Percentiles rank a stretch among this genome's conserved stretches.
Evolutionary conservation across 2,329 filamentous ascomycete genomes (phyloP).

Genomic region (Venturia oleaginea): DNA sequence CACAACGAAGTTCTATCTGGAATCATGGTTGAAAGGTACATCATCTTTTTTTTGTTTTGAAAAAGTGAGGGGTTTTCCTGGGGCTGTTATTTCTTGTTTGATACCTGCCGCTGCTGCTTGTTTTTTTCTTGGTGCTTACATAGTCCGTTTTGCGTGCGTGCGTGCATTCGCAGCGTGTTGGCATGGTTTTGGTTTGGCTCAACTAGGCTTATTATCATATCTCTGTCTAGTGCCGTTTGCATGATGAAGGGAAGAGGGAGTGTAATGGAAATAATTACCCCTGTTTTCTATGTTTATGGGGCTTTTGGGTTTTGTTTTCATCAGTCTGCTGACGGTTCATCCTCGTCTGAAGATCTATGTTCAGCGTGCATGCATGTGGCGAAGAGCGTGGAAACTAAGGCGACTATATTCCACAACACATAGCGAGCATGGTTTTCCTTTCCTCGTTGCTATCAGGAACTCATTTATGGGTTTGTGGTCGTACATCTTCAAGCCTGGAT

Average conservation of each 20-base stretch:
- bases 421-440: no score
- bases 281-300: background rate
- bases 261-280: background rate
- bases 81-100: background rate
- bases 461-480: no score
- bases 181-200: background rate
- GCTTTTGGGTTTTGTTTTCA: no score
- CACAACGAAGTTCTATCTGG: background rate
- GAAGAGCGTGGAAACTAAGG: no score
- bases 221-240: background rate
- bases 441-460: no score
- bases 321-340: no score
- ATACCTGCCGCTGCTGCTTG: background rate
- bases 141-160: background rate
- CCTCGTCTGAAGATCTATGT: no score
- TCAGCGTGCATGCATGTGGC: no score
- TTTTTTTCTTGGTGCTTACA: background rate
- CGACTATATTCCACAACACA: no score
- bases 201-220: background rate
- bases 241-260: background rate
- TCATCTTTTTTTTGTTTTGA: background rate
- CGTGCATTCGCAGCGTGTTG: background rate
- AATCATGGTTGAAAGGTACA: conserved; percentile 4
- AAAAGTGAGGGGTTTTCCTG: background rate
- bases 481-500: no score